Base-by-base conservation (phyloP, 2,329 filamentous ascomycete genomes). In the Cladosporium colombiae region DNA sequence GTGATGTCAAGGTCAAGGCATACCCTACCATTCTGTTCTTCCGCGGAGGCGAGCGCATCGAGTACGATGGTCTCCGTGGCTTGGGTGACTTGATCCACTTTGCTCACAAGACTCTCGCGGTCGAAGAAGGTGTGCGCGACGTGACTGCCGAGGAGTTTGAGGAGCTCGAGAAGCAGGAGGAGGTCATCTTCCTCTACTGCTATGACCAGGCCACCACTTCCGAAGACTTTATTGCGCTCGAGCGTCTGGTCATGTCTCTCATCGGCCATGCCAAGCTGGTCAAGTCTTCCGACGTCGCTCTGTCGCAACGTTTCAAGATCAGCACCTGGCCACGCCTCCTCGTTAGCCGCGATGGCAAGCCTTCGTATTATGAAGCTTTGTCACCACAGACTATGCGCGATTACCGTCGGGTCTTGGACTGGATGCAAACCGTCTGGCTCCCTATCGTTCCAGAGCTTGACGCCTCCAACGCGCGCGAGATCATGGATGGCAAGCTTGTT, bases 401-500 rank as follows among this genome's bases (percentile, higher is more conserved):
- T 74, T 90, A 90, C 67, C 86, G 88, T 62, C 86, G 88, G 70
- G 86, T 99, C 13, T 82, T 97, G 21, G 85, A 85, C 65, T 99
- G 95, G 95, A 98, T 99, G 93, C 91, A 91, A 76, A 91, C 89
- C 2, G 93, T 97, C 18, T 99, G 96, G 95, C 84, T 97, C 21
- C 95, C 95, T 0, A 92, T 99, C 65, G 92, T 99, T 13, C 94
- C 95, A 0, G 95, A 99, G 77, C 84, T 99, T 64, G 97, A 92
- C 0, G 91, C 92, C 5, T 88, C 90, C 6, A 99, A 99, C 74
- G 93, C 96, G 0, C 88, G 89, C 66, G 93, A 99, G 77, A 92
- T 99, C 71, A 97, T 99, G 93, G 88, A 93, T 72, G 90, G 91
- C 74, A 96, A 93, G 81, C 87, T 95, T 66, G 94, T 98, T n/a